Evolutionary conservation across 2,329 filamentous ascomycete genomes (phyloP).

Genomic region (Fusarium poae): DNA sequence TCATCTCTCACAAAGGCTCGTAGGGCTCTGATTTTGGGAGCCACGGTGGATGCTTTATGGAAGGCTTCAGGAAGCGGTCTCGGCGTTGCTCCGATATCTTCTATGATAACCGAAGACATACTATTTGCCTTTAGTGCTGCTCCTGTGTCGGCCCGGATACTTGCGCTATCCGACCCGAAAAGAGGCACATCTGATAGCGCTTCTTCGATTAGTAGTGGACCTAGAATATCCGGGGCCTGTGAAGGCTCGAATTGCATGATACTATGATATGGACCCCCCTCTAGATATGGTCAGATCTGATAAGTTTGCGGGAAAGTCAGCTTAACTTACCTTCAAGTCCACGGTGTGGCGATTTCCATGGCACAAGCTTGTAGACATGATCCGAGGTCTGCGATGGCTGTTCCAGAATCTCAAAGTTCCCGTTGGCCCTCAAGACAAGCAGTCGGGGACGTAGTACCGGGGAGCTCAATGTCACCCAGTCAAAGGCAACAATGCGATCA

Average conservation of each 20-base stretch:
- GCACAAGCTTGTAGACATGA: slow-evolving; percentile 71
- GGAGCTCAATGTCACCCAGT: slow-evolving; percentile 73
- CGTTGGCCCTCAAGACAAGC: slow-evolving; percentile 70
- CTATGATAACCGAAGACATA: slow-evolving; percentile 52
- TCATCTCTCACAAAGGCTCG: slow-evolving; percentile 56
- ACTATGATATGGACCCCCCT: slow-evolving; percentile 64
- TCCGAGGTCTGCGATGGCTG: slow-evolving; percentile 70
- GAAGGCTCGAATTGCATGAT: slow-evolving; percentile 70
- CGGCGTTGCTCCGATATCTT: slow-evolving; percentile 55
- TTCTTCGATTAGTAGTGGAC: slow-evolving; percentile 66
- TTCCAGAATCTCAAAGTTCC: slow-evolving; percentile 72
- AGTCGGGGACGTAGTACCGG: slow-evolving; percentile 69
- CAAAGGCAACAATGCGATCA: slow-evolving; percentile 75
- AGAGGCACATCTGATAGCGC: slow-evolving; percentile 67
- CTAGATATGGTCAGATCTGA: slow-evolving; percentile 52
- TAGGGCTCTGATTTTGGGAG: slow-evolving; percentile 64
- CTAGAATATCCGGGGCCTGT: slow-evolving; percentile 66
- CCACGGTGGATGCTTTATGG: slow-evolving; percentile 57
- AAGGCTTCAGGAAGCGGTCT: slow-evolving; percentile 59
- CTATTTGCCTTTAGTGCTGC: slow-evolving; percentile 55
- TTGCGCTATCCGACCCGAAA: slow-evolving; percentile 66
- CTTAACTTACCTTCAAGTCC: slow-evolving; percentile 63
- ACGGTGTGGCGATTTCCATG: slow-evolving; percentile 71
- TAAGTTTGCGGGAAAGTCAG: background rate
- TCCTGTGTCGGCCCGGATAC: slow-evolving; percentile 59